Base-by-base conservation (phyloP, 106 monocot genomes). In the Iris macrosiphon region DNA sequence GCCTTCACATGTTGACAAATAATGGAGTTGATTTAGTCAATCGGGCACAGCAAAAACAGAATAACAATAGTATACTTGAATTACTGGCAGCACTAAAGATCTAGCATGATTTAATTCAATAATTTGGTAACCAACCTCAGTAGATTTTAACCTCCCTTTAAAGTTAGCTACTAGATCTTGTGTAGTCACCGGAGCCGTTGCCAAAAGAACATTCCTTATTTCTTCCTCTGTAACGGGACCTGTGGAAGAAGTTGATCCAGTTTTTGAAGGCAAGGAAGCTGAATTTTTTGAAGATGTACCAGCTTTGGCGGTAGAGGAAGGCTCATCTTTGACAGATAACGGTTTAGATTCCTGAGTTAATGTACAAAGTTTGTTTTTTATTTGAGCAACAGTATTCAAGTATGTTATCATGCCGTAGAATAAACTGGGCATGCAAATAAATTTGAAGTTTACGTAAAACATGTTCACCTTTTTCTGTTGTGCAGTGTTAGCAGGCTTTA, bases 161-260 rank as follows among this genome's bases (percentile, higher is more conserved):
- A 96, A 96, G 55, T 60, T 76, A 27, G 76, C 76, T 45, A 90
- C 96, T 28, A 96, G 63, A 15, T 90, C 82, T 64, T 96, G 96
- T 57, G 96, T 96, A 15, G 90, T 98, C n/a, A 90, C 56, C 23
- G 86, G 85, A 53, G 76, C 71, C 58, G 52, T 67, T 17, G 71
- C 63, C 40, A 77, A 61, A 40, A 98, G 73, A 69, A 78, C 86
- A 65, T 61, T 55, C 43, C 90, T 74, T 35, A 98, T 90, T 71
- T 98, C 96, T 2, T 98, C 90, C 70, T 90, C 90, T 20, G 86
- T 75, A 38, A 90, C 90, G 43, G 95, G 82, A 47, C 77, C 73
- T 45, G 39, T 46, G 13, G 74, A 54, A 31, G 69, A 12, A 7
- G 63, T 38, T 19, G 68, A 18, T 59, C 52, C 53, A 72, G 68